A percentile compares a stretch with the other conserved stretches of the same genome.
Conservation (phyloP, 352 stramenopile genomes). For the Phytophthora syringae region DNA sequence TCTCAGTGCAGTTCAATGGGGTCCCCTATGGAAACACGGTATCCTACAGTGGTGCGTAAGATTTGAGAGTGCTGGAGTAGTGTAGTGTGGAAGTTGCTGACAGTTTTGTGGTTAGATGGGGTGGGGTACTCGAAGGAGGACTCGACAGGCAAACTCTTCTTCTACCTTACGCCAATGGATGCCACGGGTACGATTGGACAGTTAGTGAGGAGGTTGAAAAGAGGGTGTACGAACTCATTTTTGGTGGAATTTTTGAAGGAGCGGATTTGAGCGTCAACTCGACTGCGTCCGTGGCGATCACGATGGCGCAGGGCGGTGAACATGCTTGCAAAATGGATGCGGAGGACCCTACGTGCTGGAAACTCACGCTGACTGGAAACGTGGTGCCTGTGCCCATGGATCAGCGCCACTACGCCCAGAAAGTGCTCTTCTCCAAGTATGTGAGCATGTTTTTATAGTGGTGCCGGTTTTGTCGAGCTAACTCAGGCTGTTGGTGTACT, state of each 20-base stretch:
- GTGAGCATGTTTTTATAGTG: constrained; percentile 5
- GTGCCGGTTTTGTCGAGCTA: background rate
- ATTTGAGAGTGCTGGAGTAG: background rate
- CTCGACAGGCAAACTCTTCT: constrained; percentile 70
- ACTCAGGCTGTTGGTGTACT: constrained; percentile 2
- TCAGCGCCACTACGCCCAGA: constrained; percentile 51
- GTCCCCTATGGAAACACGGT: constrained; percentile 61
- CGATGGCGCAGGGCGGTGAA: constrained; percentile 56
- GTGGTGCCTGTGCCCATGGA: constrained; percentile 53
- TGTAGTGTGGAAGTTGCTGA: background rate
- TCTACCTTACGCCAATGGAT: constrained; percentile 74
- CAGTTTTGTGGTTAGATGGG: constrained; percentile 46
- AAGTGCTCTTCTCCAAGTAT: constrained; percentile 77
- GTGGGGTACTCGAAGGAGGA: constrained; percentile 52
- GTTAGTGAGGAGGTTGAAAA: background rate
- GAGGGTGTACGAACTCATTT: background rate
- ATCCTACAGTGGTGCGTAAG: constrained; percentile 69
- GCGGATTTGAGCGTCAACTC: constrained; percentile 62
- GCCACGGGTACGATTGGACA: constrained; percentile 31
- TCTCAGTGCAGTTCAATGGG: constrained; percentile 64
- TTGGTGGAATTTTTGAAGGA: constrained; percentile 17
- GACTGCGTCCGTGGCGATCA: constrained; percentile 64
- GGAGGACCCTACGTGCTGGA: constrained; percentile 79
- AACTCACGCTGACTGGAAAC: constrained; percentile 59
- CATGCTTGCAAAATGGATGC: constrained; percentile 73